These are phyloP conservation scores for Desmodesmus armatus DNA, from an alignment of 139 green algal genomes.

Conservation along the genomic window DNA sequence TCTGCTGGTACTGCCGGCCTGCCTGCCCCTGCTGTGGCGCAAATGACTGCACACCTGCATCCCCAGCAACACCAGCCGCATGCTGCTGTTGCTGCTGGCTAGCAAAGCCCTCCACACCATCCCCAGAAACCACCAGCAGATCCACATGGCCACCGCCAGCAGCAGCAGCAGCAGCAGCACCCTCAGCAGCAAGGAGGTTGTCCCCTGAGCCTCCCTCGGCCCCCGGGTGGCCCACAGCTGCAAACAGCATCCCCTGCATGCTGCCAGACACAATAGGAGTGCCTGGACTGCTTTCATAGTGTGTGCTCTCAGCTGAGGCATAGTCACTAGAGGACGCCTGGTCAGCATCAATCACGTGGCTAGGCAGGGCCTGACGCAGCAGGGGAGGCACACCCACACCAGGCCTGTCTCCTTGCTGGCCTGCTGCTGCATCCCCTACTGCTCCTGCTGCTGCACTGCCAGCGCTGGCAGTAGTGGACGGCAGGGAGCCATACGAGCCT, in stretches of 20 bases:
- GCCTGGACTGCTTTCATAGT: slow-evolving; percentile 38
- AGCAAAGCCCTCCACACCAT: background rate
- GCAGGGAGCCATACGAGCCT: background rate
- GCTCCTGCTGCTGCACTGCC: background rate
- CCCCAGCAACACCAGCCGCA: background rate
- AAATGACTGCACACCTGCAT: background rate
- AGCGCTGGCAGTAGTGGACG: background rate
- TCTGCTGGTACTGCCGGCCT: background rate
- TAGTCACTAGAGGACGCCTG: slow-evolving; percentile 15
- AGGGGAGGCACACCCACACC: too few relatives aligned
- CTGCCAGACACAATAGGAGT: background rate
- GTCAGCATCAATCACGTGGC: too few relatives aligned
- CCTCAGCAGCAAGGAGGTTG: background rate
- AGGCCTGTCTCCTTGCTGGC: background rate
- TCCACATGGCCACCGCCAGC: background rate
- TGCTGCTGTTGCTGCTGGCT: background rate
- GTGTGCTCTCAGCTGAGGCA: slow-evolving; percentile 24
- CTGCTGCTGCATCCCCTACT: background rate
- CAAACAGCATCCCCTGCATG: background rate
- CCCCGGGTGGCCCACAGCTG: background rate
- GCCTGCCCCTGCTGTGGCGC: background rate
- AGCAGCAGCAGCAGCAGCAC: background rate
- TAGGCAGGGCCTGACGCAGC: too few relatives aligned
- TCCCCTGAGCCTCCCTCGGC: background rate
- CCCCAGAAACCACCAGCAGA: background rate